Evolutionary conservation across 208 protist species (phyloP).

Genomic region (Crithidia bombi): DNA sequence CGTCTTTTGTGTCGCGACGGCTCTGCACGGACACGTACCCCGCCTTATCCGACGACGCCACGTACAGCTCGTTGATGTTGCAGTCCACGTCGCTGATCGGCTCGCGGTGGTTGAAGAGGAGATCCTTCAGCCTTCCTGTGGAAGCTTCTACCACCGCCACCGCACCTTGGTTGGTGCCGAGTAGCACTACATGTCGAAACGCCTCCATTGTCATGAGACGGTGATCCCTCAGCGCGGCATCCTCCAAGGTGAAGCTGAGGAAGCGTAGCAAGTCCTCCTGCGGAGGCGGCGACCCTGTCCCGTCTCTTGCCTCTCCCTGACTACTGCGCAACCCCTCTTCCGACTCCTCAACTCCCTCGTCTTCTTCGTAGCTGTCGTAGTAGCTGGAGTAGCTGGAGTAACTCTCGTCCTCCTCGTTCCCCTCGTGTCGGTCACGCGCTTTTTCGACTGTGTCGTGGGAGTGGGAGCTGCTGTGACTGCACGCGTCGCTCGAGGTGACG

Average conservation of each 20-base stretch:
- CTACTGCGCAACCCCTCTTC: constrained; percentile 15
- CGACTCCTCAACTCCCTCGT: constrained; percentile 33
- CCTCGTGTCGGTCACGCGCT: background rate
- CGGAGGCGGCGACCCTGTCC: constrained; percentile 3
- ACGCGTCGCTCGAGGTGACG: background rate
- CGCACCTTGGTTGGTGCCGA: constrained; percentile 80
- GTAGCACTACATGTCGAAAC: constrained; percentile 44
- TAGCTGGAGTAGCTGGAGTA: constrained; percentile 28
- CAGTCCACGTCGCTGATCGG: constrained; percentile 75
- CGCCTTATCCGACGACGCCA: constrained; percentile 62
- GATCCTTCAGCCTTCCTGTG: constrained; percentile 31
- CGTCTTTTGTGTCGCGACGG: constrained; percentile 34
- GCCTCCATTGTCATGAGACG: constrained; percentile 59
- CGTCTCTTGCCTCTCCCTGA: background rate
- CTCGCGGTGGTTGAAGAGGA: constrained; percentile 38
- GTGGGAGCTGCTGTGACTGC: background rate
- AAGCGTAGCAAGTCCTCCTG: constrained; percentile 66
- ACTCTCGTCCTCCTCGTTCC: constrained; percentile 12
- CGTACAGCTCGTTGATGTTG: constrained; percentile 42
- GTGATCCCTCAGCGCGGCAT: constrained; percentile 45
- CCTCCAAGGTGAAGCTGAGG: constrained; percentile 38
- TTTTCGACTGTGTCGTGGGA: constrained; percentile 31
- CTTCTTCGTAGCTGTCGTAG: constrained; percentile 37
- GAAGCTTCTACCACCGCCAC: constrained; percentile 50
- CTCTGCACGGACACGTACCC: constrained; percentile 55